Percentiles rank a stretch among this genome's conserved stretches.
These are phyloP conservation scores for Geoglossum glabrum DNA, from an alignment of 495 filamentous ascomycete species.

Conservation along the genomic window DNA sequence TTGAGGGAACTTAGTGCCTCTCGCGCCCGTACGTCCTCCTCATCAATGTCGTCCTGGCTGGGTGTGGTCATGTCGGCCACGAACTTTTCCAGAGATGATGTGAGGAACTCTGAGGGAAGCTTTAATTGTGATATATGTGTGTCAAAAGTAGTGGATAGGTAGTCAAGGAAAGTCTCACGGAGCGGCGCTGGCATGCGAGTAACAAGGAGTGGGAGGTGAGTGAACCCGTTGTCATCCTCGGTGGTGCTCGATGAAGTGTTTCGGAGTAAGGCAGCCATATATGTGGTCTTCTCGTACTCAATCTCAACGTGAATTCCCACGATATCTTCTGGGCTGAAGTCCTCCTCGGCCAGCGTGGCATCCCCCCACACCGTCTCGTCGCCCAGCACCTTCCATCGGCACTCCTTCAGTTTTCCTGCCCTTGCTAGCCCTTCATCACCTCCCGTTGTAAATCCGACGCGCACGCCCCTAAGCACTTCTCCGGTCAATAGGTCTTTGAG, in stretches of 20 bases:
- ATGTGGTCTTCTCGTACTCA: constrained; percentile 12
- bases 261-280: constrained; percentile 16
- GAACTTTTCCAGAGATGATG: constrained; percentile 10
- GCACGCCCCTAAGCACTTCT: constrained; percentile 16
- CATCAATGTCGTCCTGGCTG: neutral
- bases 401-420: constrained; percentile 13
- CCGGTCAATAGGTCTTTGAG: constrained; percentile 14
- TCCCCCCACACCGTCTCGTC: constrained; percentile 11
- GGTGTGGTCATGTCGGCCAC: neutral
- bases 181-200: constrained; percentile 17
- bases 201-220: constrained; percentile 15
- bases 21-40: neutral
- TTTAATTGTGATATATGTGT: constrained; percentile 11
- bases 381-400: constrained; percentile 15
- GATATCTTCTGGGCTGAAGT: neutral
- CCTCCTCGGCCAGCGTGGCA: neutral
- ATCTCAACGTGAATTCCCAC: constrained; percentile 14
- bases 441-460: constrained; percentile 9
- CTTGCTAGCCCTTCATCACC: constrained; percentile 6
- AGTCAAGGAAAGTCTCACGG: constrained; percentile 16
- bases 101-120: constrained; percentile 13
- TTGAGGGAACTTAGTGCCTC: neutral
- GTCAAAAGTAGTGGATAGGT: constrained; percentile 16
- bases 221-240: constrained; percentile 7
- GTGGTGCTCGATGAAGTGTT: constrained; percentile 4